A percentile compares a stretch with the other conserved stretches of the same genome.
phyloP scores from a whole-genome alignment of 805 yeast species.

The Cyberlindnera xishuangbannaensis region DNA sequence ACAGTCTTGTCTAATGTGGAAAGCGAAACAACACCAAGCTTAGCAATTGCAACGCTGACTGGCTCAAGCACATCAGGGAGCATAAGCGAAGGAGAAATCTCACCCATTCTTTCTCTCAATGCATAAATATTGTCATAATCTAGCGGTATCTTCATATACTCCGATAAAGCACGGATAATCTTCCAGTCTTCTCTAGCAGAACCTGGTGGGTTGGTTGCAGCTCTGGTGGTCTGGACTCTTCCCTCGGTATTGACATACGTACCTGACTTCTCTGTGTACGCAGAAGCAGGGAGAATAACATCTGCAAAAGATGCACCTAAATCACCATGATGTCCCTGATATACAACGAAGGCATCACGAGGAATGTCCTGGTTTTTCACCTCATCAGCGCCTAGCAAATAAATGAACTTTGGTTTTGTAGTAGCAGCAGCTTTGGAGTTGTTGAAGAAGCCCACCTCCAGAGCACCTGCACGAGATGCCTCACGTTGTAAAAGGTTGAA shows the following conservation, averaged over 20 bases:
- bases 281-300: conserved; percentile 80
- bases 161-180: conserved; percentile 76
- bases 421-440: conserved; percentile 32
- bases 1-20: conserved; percentile 34
- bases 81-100: conserved; percentile 75
- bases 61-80: conserved; percentile 73
- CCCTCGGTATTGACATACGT: conserved; percentile 90
- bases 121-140: conserved; percentile 72
- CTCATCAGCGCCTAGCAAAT: conserved; percentile 83
- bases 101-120: conserved; percentile 62
- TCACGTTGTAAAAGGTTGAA: conserved; percentile 74
- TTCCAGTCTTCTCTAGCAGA: conserved; percentile 92
- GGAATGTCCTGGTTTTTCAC: conserved; percentile 64
- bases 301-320: conserved; percentile 84
- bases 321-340: conserved; percentile 92
- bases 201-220: conserved; percentile 85
- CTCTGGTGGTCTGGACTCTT: conserved; percentile 77
- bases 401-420: conserved; percentile 66
- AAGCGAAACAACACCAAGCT: conserved; percentile 47
- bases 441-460: conserved; percentile 71
- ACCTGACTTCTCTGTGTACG: conserved; percentile 82
- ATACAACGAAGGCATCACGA: conserved; percentile 78
- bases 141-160: conserved; percentile 61
- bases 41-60: conserved; percentile 49
- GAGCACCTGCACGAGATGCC: conserved; percentile 84